Conservation (phyloP, 192 early-diverging fungal species). For the Gonapodya prolifera region DNA sequence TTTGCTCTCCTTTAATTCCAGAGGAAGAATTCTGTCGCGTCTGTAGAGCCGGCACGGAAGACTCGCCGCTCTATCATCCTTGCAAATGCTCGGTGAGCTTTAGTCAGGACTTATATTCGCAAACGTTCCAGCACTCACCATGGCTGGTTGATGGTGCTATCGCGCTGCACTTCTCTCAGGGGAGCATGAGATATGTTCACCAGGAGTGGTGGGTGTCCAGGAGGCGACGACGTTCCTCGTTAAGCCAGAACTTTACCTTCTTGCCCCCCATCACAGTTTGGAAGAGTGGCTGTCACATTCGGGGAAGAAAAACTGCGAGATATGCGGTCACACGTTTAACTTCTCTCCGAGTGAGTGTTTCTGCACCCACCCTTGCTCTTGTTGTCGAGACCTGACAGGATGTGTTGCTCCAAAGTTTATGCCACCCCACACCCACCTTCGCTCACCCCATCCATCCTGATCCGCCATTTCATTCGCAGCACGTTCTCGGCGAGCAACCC, state of each 20-base stretch:
- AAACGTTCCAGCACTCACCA: no score
- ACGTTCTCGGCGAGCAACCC: background rate
- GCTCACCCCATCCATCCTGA: background rate
- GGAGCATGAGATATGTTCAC: background rate
- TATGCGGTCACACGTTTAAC: background rate
- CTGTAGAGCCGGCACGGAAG: background rate
- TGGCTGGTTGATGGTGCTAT: no score
- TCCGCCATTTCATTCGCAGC: background rate
- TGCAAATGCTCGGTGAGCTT: background rate
- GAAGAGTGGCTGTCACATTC: background rate
- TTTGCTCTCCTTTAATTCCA: background rate
- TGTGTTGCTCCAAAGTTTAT: background rate
- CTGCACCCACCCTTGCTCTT: background rate
- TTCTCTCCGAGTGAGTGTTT: background rate
- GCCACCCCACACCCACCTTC: background rate
- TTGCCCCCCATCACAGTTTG: background rate
- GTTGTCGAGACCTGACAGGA: background rate
- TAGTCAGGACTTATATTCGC: no score
- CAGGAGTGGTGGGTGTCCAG: background rate
- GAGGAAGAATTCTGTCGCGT: background rate
- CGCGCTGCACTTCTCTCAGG: no score
- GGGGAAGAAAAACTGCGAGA: background rate
- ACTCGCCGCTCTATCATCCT: background rate
- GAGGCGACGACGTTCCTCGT: background rate
- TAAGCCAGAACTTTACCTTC: no score